Conservation (phyloP, 176 grass and related monocot species). For the Triticum monococcum region DNA sequence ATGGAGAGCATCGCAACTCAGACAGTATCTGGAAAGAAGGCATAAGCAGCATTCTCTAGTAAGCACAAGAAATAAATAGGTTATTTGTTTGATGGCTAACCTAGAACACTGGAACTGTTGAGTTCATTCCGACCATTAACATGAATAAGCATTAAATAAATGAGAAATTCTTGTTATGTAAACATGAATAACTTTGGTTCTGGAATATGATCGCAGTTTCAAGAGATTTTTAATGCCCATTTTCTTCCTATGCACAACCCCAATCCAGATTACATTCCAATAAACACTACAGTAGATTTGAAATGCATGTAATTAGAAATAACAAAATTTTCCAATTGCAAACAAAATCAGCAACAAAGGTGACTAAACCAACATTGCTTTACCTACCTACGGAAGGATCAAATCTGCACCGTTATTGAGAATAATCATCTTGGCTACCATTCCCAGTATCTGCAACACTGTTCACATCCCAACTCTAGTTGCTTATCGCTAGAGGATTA, state of each 20-base stretch:
- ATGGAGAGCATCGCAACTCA: constrained; percentile 84
- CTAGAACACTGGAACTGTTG: background rate
- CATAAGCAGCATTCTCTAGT: constrained; percentile 4
- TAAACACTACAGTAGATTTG: background rate
- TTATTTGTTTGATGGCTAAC: background rate
- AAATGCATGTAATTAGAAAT: background rate
- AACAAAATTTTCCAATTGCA: background rate
- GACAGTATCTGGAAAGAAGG: constrained; percentile 63
- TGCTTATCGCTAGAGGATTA: background rate
- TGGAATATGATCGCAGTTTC: background rate
- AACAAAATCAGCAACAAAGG: background rate
- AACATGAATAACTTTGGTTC: background rate
- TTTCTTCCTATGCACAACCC: background rate
- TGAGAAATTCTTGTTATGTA: background rate
- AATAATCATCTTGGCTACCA: background rate
- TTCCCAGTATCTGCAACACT: background rate
- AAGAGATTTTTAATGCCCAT: background rate
- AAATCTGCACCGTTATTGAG: background rate
- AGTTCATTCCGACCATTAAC: background rate
- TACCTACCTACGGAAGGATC: background rate
- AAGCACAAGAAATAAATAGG: constrained; percentile 12
- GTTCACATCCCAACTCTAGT: background rate
- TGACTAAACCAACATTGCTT: background rate
- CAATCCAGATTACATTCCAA: background rate
- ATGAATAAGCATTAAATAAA: background rate